Base-by-base conservation (phyloP, 345 rosid genomes). In the Alliaria petiolata region DNA sequence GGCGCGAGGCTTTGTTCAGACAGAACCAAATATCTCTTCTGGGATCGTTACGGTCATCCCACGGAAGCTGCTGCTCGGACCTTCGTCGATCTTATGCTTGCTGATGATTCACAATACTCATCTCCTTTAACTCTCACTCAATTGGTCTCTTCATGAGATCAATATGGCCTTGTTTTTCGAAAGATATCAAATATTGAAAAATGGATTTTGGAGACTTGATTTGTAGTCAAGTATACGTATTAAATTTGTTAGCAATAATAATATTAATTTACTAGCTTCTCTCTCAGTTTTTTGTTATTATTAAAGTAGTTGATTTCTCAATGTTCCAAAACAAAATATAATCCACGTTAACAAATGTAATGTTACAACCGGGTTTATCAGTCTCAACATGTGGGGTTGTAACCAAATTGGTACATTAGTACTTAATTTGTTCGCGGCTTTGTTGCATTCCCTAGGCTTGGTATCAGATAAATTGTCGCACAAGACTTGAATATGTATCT, bases 41-140 rank as follows among this genome's bases (percentile, higher is more conserved):
- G 98, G 98, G 98, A 93, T 82, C 47, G 77, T 1, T 80, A 36
- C 19, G 75, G 75, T 31, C 97, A 90, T 79, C 93, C 96, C 11
- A 87, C 88, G 2, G 86, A 90, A 71, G 88, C 87, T 2, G 78
- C 83, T 14, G 81, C 83, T 63, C 45, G 62, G 1, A 69, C 82
- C 46, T 25, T 85, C 50, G 82, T 83, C 4, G 86, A 93, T 79
- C 45, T 75, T 11, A 46, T 22, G 25, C 25, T 22, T 28, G 31
- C 5, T 52, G 89, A 87, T 57, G 20, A 80, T 3, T 52, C 84
- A 9, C 70, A 65, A 3, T 78, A 85, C 71, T 53, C 83, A 4
- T 75, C 52, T 70, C 97, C 97, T 0, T 36, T 83, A 26, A 89
- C 80, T 70, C 67, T 87, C 30, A 76, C 79, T 64, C 85, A 85